Conservation (phyloP, 2,329 filamentous ascomycete genomes). For the Microsporum audouinii region DNA sequence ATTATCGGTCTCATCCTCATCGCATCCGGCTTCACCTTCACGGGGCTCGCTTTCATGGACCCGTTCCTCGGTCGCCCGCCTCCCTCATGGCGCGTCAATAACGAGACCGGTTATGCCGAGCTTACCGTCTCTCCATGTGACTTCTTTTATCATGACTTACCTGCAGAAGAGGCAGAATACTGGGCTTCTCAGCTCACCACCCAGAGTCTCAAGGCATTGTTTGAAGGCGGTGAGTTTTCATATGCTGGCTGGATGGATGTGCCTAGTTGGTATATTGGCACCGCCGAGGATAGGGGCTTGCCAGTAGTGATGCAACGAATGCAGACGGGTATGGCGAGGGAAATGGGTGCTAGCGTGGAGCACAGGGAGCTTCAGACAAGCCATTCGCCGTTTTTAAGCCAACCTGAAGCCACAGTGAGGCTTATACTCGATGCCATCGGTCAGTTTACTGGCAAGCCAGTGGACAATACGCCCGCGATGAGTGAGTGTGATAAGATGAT, state of each 20-base stretch:
- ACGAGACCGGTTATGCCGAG: neutral
- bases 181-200: neutral
- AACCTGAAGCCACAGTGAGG: neutral
- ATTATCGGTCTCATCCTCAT: neutral
- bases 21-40: neutral
- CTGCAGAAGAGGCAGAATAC: neutral
- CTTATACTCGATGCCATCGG: neutral
- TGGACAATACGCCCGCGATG: neutral
- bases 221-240: neutral
- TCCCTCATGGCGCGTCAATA: neutral
- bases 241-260: neutral
- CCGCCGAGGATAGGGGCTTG: neutral
- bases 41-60: neutral
- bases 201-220: neutral
- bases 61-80: neutral
- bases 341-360: neutral
- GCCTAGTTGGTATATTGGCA: neutral
- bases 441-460: neutral
- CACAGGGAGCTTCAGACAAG: neutral
- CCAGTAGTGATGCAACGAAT: neutral
- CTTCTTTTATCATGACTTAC: neutral
- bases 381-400: neutral
- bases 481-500: neutral
- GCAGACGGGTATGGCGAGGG: neutral
- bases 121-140: neutral